phyloP scores from a whole-genome alignment of 2,329 filamentous ascomycete species.

The Penicillium nordicum region DNA sequence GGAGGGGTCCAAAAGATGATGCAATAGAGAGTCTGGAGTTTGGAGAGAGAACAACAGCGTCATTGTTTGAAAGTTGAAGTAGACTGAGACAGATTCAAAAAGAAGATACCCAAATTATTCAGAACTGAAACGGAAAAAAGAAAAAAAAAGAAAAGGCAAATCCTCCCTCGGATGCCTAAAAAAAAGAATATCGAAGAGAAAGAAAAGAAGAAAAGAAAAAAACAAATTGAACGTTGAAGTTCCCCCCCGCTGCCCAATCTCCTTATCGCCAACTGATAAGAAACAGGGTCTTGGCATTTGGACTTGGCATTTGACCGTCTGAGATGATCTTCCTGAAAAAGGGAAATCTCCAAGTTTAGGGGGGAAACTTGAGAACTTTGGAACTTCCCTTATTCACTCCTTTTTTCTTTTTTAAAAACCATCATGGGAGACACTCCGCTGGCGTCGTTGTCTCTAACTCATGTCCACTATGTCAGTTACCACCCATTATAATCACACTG shows the following conservation, averaged over 20 bases:
- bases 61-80: conserved; percentile 28
- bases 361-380: not conserved
- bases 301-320: conserved; percentile 1
- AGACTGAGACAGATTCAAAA: not conserved
- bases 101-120: not conserved
- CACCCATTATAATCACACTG: not conserved
- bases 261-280: not conserved
- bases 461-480: conserved; percentile 85
- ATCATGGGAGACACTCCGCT: conserved; percentile 53
- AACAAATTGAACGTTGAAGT: not conserved
- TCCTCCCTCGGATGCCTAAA: conserved; percentile 20
- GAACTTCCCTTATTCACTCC: conserved; percentile 1
- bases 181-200: conserved; percentile 2
- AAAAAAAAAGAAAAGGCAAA: not conserved
- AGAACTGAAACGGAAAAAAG: not conserved
- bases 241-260: not conserved
- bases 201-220: conserved; percentile 3
- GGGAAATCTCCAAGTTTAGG: not conserved
- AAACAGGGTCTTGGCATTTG: not conserved
- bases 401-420: too few relatives aligned
- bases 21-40: conserved; percentile 26
- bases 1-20: conserved; percentile 27
- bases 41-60: conserved; percentile 32
- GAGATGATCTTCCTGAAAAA: not conserved
- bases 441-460: conserved; percentile 87